Conservation (phyloP, 306 rosid species). For the Castanea mollissima region DNA sequence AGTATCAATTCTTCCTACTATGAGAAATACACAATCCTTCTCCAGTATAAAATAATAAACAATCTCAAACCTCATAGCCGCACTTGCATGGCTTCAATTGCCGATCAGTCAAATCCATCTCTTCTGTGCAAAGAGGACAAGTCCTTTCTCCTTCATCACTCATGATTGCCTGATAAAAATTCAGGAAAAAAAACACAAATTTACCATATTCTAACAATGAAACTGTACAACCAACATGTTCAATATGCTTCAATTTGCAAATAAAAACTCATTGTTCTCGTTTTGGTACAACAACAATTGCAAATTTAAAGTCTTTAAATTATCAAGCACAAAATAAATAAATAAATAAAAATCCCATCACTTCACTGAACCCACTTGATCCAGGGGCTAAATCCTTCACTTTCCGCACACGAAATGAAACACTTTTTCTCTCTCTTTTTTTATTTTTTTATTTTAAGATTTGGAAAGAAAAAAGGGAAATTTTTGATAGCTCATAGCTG, state of each 20-base stretch:
- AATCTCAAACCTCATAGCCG: slow-evolving; percentile 74
- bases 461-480: neutral
- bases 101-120: slow-evolving; percentile 99
- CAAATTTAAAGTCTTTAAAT: neutral
- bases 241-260: neutral
- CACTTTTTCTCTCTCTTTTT: neutral
- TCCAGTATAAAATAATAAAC: neutral
- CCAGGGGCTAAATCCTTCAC: neutral
- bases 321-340: neutral
- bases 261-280: neutral
- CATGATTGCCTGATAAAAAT: slow-evolving; percentile 62
- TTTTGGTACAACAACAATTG: neutral
- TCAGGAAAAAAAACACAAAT: slow-evolving; percentile 2
- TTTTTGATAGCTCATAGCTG: neutral
- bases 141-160: slow-evolving; percentile 93
- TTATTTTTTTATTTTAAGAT: neutral
- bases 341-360: too few relatives aligned
- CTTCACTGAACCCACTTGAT: too few relatives aligned
- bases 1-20: neutral
- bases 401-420: neutral
- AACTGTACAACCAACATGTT: neutral
- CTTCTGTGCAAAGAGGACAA: slow-evolving; percentile 98
- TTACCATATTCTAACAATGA: neutral
- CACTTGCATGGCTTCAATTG: slow-evolving; percentile 97
- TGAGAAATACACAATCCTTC: neutral